phyloP scores from a whole-genome alignment of 306 rosid species.

The Quercus cerris region DNA sequence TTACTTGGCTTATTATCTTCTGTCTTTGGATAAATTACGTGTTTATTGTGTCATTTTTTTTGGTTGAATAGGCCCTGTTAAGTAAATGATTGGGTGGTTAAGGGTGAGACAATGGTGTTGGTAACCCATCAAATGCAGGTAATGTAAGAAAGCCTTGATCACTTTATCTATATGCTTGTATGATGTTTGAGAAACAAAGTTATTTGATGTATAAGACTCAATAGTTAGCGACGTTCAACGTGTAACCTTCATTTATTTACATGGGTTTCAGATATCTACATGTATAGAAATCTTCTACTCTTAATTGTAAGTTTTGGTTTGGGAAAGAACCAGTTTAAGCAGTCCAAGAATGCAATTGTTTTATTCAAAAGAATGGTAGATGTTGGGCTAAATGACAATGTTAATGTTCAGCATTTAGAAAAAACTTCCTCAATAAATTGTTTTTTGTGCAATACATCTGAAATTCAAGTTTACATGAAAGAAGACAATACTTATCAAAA shows the following conservation, averaged over 20 bases:
- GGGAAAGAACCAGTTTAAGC: not conserved
- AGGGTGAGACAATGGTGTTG: conserved; percentile 59
- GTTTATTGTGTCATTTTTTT: conserved; percentile 6
- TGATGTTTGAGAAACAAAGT: not conserved
- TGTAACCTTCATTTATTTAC: not conserved
- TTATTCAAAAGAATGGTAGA: not conserved
- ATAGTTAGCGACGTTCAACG: not conserved
- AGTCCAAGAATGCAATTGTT: not conserved
- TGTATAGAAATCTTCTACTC: not conserved
- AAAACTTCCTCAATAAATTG: not conserved
- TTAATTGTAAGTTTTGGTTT: not conserved
- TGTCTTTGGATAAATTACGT: not conserved
- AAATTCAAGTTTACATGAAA: not conserved
- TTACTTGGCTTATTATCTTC: not conserved
- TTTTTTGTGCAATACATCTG: not conserved
- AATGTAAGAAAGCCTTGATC: conserved; percentile 13
- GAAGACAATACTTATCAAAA: too few species aligned
- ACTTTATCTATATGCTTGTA: not conserved
- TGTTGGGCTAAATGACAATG: not conserved
- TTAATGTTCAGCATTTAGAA: not conserved
- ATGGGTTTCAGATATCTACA: not conserved
- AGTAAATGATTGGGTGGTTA: conserved; percentile 50
- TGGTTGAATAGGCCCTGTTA: conserved; percentile 35
- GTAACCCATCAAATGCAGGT: conserved; percentile 83
- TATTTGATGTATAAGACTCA: not conserved